These are phyloP conservation scores for Termitomyces sp. DNA, from an alignment of 768 basidiomycete species.

Conservation along the genomic window DNA sequence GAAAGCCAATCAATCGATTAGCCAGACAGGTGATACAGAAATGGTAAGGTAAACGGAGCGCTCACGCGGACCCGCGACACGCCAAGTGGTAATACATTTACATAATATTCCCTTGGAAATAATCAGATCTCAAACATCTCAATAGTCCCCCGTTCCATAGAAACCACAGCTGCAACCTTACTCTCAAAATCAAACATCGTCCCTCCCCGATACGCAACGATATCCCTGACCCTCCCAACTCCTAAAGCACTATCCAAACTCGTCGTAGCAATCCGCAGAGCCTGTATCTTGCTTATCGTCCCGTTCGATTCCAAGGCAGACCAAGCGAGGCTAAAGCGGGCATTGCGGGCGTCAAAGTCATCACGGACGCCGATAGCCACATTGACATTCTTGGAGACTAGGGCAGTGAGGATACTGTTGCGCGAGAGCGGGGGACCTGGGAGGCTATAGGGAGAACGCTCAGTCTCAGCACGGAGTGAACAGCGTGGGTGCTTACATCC, in stretches of 20 bases:
- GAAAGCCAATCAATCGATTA: too few relatives aligned
- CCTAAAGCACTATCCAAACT: constrained; percentile 24
- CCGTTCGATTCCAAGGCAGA: constrained; percentile 29
- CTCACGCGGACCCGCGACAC: too few relatives aligned
- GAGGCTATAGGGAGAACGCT: constrained; percentile 28
- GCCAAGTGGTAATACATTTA: too few relatives aligned
- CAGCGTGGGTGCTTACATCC: constrained; percentile 41
- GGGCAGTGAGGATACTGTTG: constrained; percentile 45
- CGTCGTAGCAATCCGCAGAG: constrained; percentile 20
- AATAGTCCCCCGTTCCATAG: constrained; percentile 14
- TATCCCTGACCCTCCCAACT: constrained; percentile 31
- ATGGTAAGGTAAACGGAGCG: too few relatives aligned
- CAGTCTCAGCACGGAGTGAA: background rate
- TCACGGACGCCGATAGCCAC: constrained; percentile 56
- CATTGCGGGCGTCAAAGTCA: constrained; percentile 60
- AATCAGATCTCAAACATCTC: constrained; percentile 5
- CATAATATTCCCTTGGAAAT: background rate
- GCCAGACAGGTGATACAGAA: too few relatives aligned
- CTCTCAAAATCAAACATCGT: constrained; percentile 36
- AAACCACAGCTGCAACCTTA: constrained; percentile 38
- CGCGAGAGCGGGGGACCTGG: constrained; percentile 67
- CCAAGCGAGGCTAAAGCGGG: constrained; percentile 62
- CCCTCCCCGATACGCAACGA: constrained; percentile 37
- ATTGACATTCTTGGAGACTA: constrained; percentile 57
- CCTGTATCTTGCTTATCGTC: constrained; percentile 30